phyloP scores from a whole-genome alignment of 805 yeast genomes.

The Candida palmyrensis region DNA sequence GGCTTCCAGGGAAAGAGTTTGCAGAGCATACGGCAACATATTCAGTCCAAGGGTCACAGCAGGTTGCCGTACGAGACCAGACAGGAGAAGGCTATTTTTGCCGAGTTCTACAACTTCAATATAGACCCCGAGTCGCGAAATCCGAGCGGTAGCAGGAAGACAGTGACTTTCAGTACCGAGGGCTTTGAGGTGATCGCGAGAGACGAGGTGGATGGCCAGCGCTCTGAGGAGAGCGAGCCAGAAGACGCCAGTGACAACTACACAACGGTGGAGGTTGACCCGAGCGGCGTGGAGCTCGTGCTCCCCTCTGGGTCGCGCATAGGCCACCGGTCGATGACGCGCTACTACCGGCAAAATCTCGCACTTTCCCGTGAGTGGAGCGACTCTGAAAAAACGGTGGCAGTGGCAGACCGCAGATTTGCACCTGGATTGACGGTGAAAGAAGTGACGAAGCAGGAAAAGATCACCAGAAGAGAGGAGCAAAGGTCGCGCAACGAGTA shows the following conservation, averaged over 20 bases:
- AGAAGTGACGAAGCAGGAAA: slow-evolving; percentile 30
- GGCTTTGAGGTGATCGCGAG: slow-evolving; percentile 9
- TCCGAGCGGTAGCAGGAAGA: slow-evolving; percentile 6
- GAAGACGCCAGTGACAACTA: slow-evolving; percentile 17
- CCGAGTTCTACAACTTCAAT: slow-evolving; percentile 35
- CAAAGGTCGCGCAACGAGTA: slow-evolving; percentile 17
- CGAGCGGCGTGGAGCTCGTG: slow-evolving; percentile 58
- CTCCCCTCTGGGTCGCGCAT: slow-evolving; percentile 75
- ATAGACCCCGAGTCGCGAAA: slow-evolving; percentile 12
- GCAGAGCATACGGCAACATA: slow-evolving; percentile 40
- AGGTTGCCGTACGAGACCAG: slow-evolving; percentile 40
- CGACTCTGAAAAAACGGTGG: slow-evolving; percentile 70
- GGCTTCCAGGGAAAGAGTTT: slow-evolving; percentile 38
- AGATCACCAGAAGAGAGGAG: slow-evolving; percentile 19
- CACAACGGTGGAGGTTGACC: slow-evolving; percentile 40
- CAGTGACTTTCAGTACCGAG: slow-evolving; percentile 6
- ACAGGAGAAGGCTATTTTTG: slow-evolving; percentile 29
- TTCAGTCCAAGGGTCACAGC: slow-evolving; percentile 40
- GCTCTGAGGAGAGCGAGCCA: slow-evolving; percentile 10
- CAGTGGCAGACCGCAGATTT: slow-evolving; percentile 62
- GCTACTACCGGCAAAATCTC: slow-evolving; percentile 64
- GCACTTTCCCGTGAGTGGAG: slow-evolving; percentile 22
- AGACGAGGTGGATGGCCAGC: slow-evolving; percentile 6
- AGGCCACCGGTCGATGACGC: slow-evolving; percentile 74
- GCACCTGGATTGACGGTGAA: slow-evolving; percentile 31